Base-by-base conservation (phyloP, 2,329 filamentous ascomycete species). In the Penicillium aurantiogriseum region DNA sequence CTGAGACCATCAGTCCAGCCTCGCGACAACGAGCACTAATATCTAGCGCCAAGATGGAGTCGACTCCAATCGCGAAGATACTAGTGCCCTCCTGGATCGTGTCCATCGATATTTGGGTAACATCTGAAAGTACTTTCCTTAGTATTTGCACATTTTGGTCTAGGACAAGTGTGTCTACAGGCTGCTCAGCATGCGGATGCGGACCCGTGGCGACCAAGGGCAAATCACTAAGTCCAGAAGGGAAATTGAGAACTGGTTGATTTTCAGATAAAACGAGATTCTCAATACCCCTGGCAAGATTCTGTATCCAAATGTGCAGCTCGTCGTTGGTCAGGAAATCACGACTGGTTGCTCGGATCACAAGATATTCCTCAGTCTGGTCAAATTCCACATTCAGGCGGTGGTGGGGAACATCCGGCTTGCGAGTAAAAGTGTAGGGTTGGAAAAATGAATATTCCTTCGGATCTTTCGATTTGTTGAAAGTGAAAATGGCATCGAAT, bases 371-470 rank as follows among this genome's bases (percentile, higher is more conserved):
- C 25, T 21, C 23, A 31, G 51, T 47, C 10, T 47, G 51, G 17
- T 54, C 51, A 13, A 54, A 54, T 23, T 54, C 51, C 35, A 54
- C 51, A 48, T 54, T 54, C n/a, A 54, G 13, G n/a, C 33, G 25
- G 43, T 54, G 39, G 15, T 54, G 51, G 17, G 51, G 51, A 13
- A 48, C 31, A 33, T 54, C 51, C 2, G 35, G 35, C 9, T 31
- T 38, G 6, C 27, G 19, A 40, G 51, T 13, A 6, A 15, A 38
- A 3, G 35, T 5, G n/a, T 54, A 54, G 6, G 25, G 51, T 19
- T 54, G 43, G 35, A 54, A 54, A 21, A 54, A 39, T 29, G 51
- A 42, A 8, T 25, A 3, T 11, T 6, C 2, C 5, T 11, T 19
- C 5, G 46, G 23, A 21, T 21, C 17, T 7, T 21, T 3, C 2